These are phyloP conservation scores for Pulicaria dysenterica DNA, from an alignment of 129 eudicot species.

Conservation along the genomic window DNA sequence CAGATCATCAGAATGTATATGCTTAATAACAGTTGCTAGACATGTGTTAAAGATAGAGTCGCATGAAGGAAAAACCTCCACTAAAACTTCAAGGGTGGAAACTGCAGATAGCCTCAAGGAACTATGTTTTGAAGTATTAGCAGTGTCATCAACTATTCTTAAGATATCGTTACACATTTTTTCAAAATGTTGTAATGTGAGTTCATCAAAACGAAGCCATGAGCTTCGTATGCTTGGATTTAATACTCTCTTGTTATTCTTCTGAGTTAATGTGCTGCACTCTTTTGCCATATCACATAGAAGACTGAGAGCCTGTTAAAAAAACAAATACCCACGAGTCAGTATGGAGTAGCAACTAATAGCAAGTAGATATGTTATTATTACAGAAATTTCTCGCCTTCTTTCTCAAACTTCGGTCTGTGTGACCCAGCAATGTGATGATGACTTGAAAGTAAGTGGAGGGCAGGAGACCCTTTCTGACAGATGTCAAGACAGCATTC, in stretches of 20 bases:
- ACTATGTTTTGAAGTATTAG: constrained; percentile 26
- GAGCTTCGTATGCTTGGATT: constrained; percentile 49
- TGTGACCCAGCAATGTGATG: constrained; percentile 49
- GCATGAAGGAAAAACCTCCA: constrained; percentile 53
- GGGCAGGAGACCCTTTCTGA: constrained; percentile 61
- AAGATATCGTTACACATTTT: constrained; percentile 56
- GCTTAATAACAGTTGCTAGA: constrained; percentile 62
- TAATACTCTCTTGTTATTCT: constrained; percentile 46
- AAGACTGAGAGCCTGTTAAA: constrained; percentile 75
- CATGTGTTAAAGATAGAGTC: constrained; percentile 60
- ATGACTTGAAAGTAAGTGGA: constrained; percentile 61
- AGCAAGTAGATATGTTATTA: neutral
- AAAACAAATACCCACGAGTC: constrained; percentile 7
- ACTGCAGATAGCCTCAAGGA: constrained; percentile 72
- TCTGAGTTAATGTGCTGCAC: constrained; percentile 34
- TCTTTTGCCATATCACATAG: constrained; percentile 75
- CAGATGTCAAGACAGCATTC: constrained; percentile 47
- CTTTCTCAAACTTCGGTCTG: constrained; percentile 52
- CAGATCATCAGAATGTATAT: constrained; percentile 54
- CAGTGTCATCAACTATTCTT: constrained; percentile 50
- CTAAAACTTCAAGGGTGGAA: constrained; percentile 76
- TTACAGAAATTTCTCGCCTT: constrained; percentile 49
- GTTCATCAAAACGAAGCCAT: constrained; percentile 67
- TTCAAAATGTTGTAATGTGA: constrained; percentile 47
- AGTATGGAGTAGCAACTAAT: neutral